Evolutionary conservation across 345 rosid genomes (phyloP).

Genomic region (Salix dunnii): DNA sequence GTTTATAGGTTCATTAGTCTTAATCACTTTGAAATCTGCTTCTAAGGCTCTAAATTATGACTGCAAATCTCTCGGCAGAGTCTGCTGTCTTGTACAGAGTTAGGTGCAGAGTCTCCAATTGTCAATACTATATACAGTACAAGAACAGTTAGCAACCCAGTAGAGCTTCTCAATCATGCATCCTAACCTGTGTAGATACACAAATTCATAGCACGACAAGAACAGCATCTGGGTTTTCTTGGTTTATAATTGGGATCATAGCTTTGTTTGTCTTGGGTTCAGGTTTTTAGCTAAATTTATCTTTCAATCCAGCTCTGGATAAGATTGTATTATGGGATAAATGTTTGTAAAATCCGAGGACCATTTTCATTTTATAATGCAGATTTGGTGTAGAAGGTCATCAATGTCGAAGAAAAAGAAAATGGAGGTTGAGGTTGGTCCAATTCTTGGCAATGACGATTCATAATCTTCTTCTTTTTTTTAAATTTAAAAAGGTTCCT

Average conservation of each 20-base stretch:
- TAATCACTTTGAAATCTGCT: constrained; percentile 8
- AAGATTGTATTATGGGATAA: background rate
- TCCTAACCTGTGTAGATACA: background rate
- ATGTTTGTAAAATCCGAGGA: background rate
- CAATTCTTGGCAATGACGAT: constrained; percentile 3
- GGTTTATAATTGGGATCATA: background rate
- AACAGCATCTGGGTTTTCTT: background rate
- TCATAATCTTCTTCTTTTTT: background rate
- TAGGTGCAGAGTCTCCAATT: background rate
- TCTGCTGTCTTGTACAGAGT: background rate
- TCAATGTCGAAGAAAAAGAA: background rate
- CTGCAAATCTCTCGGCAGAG: background rate
- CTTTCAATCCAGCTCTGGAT: background rate
- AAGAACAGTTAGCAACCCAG: background rate
- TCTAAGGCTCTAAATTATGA: background rate
- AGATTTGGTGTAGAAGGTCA: no score
- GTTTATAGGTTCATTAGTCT: background rate
- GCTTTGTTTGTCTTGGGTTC: background rate
- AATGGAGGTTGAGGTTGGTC: background rate
- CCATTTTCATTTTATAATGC: background rate
- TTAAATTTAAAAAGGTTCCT: background rate
- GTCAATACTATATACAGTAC: background rate
- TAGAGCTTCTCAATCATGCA: background rate
- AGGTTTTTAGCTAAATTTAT: background rate
- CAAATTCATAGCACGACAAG: background rate